Evolutionary conservation across 1,284 basidiomycete species (phyloP), one percentile per base, ranked within the genome.

Genomic region (Psilocybe mexicana): DNA sequence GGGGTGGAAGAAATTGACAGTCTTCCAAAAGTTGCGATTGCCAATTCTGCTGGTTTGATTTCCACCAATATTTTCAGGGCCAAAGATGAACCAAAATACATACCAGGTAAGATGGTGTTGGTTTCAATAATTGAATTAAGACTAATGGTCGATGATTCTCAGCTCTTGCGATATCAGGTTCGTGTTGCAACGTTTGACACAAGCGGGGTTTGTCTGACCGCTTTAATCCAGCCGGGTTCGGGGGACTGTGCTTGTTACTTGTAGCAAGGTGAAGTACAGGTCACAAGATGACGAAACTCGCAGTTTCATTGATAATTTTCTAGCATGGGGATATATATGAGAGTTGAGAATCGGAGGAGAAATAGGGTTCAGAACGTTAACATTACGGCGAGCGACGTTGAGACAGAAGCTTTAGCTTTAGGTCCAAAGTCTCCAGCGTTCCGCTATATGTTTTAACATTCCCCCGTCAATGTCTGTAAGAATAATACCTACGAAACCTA

Each of bases 51-150:
- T 55, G 80, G 81, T 40, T 66, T 82, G 24, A 79, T 82, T 55
- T 79, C 79, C 3, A 78, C 78, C 33, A 83, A 83, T 61, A 76
- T 82, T 10, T 83, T 82, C 67, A 73, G 74, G 52, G 73, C 76
- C n/a, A 63, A 77, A 61, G 80, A 83, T 61, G 80, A 77, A 60
- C 79, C 77, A 1, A 76, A 70, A 63, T 77, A 77, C 56, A 64
- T 74, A 26, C 74, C 72, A 61, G 74, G 72, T 74, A 55, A 47
- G 63, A 40, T 4, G 28, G 5, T 28, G 2, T 28, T 10, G 8
- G 26, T 33, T 6, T 33, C 11, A 5, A 26, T 42, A 35, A 12
- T 49, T 30, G n/a, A 26, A 18, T 24, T 6, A 58, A 52, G 43
- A 46, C 52, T 43, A 45, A 61, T 58, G 11, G 25, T 36, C 12